phyloP scores from a whole-genome alignment of 192 early-diverging fungal species.

The Geosiphon pyriformis region DNA sequence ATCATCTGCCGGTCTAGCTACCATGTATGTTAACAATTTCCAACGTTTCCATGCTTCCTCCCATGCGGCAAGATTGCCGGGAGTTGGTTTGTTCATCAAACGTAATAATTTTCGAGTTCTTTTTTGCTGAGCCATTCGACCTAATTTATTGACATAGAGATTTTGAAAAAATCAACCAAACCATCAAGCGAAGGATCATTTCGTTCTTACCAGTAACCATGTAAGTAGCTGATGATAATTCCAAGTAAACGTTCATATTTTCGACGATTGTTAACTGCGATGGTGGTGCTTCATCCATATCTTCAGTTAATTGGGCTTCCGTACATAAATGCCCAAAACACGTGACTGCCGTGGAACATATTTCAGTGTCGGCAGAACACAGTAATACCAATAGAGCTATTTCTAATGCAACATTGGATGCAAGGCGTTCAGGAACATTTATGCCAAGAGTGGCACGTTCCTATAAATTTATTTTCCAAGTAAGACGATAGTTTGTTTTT shows the following conservation, averaged over 20 bases:
- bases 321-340: conserved; percentile 70
- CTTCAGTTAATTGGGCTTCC: conserved; percentile 59
- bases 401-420: conserved; percentile 68
- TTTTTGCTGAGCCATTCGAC: conserved; percentile 74
- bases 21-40: conserved; percentile 50
- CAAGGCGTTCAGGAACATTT: conserved; percentile 58
- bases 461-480: conserved; percentile 18
- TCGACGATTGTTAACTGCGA: conserved; percentile 57
- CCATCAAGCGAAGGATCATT: too few species aligned
- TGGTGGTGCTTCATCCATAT: conserved; percentile 27
- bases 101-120: conserved; percentile 65
- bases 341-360: conserved; percentile 49
- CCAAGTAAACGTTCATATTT: conserved; percentile 64
- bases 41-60: conserved; percentile 76
- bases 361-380: conserved; percentile 66
- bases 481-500: neutral
- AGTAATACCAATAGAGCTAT: conserved; percentile 69
- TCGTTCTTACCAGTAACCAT: conserved; percentile 46
- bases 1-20: conserved; percentile 33
- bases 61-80: conserved; percentile 76
- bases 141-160: too few species aligned
- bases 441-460: conserved; percentile 46
- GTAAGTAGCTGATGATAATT: conserved; percentile 48
- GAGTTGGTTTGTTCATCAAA: conserved; percentile 57
- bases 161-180: too few species aligned